Percentiles rank a stretch among this genome's conserved stretches.
Evolutionary conservation across 352 stramenopile genomes (phyloP).

Genomic region (Phytophthora europaea): DNA sequence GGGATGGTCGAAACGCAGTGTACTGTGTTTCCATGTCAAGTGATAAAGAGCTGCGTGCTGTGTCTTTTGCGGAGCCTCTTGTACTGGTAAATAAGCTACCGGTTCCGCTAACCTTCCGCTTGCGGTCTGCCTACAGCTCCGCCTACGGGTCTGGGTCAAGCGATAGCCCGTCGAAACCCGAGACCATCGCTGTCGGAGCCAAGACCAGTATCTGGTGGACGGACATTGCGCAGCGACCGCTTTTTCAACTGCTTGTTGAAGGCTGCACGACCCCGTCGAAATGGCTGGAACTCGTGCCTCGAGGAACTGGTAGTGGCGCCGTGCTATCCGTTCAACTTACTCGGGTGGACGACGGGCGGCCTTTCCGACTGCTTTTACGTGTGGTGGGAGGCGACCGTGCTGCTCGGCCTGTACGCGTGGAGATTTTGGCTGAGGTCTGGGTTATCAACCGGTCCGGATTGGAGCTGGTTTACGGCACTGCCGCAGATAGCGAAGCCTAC

Average conservation of each 20-base stretch:
- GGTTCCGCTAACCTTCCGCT: slow-evolving; percentile 65
- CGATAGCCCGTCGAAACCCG: slow-evolving; percentile 40
- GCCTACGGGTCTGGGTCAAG: slow-evolving; percentile 42
- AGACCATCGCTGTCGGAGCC: slow-evolving; percentile 63
- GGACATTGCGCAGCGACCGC: slow-evolving; percentile 63
- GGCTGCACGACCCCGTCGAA: slow-evolving; percentile 68
- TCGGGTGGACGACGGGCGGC: slow-evolving; percentile 61
- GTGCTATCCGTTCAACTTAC: slow-evolving; percentile 73
- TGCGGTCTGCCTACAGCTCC: slow-evolving; percentile 54
- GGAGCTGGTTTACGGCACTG: slow-evolving; percentile 80
- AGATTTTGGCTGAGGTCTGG: slow-evolving; percentile 73
- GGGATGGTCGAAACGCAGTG: slow-evolving; percentile 52
- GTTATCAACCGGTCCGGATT: slow-evolving; percentile 86
- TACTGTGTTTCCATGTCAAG: slow-evolving; percentile 76
- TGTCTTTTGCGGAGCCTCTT: slow-evolving; percentile 76
- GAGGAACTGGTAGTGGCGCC: slow-evolving; percentile 52
- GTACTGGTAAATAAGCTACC: slow-evolving; percentile 87
- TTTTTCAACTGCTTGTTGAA: slow-evolving; percentile 76
- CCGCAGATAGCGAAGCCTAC: slow-evolving; percentile 69
- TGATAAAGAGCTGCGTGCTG: slow-evolving; percentile 74
- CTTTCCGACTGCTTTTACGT: slow-evolving; percentile 78
- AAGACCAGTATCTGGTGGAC: slow-evolving; percentile 85
- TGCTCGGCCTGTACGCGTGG: slow-evolving; percentile 41
- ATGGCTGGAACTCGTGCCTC: slow-evolving; percentile 74
- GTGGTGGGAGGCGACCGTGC: slow-evolving; percentile 44